Evolutionary conservation across 352 stramenopile genomes (phyloP).

Genomic region (Thalassiosira exigua): DNA sequence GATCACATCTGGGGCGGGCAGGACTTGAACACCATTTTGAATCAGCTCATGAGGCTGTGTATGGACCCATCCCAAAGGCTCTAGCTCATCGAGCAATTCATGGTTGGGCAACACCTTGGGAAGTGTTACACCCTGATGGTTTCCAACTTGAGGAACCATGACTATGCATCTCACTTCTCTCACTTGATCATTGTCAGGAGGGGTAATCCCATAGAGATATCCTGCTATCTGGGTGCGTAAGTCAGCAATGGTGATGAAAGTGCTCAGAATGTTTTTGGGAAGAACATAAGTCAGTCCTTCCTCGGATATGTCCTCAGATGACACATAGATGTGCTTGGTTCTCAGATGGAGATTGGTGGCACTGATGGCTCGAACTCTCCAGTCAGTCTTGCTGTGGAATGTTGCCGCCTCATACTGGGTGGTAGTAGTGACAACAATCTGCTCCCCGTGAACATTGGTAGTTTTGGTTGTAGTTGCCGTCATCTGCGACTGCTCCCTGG

Average conservation of each 20-base stretch:
- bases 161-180: constrained; percentile 99
- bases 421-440: constrained; percentile 99
- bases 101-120: constrained; percentile 95
- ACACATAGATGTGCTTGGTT: constrained; percentile 99
- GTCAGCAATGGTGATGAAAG: constrained; percentile 98
- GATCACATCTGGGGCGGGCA: constrained; percentile 93
- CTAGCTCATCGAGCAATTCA: constrained; percentile 96
- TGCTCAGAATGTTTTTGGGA: constrained; percentile 99
- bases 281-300: constrained; percentile 99
- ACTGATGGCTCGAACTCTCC: constrained; percentile 98
- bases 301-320: constrained; percentile 97
- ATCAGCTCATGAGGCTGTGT: constrained; percentile 98
- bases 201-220: constrained; percentile 98
- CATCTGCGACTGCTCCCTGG: constrained; percentile 97
- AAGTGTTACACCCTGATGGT: constrained; percentile 97
- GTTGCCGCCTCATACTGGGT: constrained; percentile 99
- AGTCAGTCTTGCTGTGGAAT: constrained; percentile 99
- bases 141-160: constrained; percentile 98
- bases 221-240: constrained; percentile 97
- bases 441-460: constrained; percentile 99
- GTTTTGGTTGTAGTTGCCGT: constrained; percentile 99
- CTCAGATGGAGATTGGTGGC: constrained; percentile 98
- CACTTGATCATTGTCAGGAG: constrained; percentile 97
- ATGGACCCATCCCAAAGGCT: constrained; percentile 99
- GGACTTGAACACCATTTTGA: constrained; percentile 89